Conservation (phyloP, 495 filamentous ascomycete species). For the Daldinia bambusicola region DNA sequence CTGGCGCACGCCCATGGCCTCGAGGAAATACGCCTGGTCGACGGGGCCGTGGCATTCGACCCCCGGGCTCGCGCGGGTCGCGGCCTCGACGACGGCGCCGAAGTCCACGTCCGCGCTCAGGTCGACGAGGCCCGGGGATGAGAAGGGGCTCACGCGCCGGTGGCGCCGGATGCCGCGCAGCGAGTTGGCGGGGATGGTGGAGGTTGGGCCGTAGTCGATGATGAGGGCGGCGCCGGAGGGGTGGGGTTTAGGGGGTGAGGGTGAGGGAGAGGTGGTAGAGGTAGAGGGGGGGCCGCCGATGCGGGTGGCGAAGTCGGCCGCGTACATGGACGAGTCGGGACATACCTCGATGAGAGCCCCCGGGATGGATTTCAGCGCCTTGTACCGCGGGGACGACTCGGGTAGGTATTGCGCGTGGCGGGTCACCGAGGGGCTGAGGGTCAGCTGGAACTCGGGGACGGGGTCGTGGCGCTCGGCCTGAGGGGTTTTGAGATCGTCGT, state of each 20-base stretch:
- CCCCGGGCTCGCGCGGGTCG: conserved; percentile 73
- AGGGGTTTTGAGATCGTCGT: conserved; percentile 57
- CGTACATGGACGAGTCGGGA: conserved; percentile 82
- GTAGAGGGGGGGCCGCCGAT: conserved; percentile 69
- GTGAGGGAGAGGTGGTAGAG: neutral
- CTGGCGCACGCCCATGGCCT: conserved; percentile 81
- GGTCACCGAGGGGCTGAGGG: conserved; percentile 75
- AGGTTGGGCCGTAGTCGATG: conserved; percentile 88
- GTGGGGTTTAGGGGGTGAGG: conserved; percentile 60
- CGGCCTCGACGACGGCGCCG: conserved; percentile 80
- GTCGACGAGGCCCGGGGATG: conserved; percentile 81
- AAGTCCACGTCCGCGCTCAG: conserved; percentile 95
- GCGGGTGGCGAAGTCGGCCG: conserved; percentile 79
- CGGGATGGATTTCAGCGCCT: conserved; percentile 70
- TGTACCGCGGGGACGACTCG: conserved; percentile 82
- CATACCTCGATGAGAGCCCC: conserved; percentile 84
- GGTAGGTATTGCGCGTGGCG: conserved; percentile 87
- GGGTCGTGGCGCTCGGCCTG: conserved; percentile 65
- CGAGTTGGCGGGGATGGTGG: conserved; percentile 83
- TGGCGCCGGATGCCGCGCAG: conserved; percentile 87
- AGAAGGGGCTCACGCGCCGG: conserved; percentile 76
- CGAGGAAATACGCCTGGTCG: conserved; percentile 82
- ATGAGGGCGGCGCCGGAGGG: conserved; percentile 89
- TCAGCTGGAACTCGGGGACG: conserved; percentile 83
- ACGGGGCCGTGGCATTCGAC: conserved; percentile 95